These are phyloP conservation scores for Colletotrichum spaethianum DNA, from an alignment of 2,329 filamentous ascomycete genomes.

Conservation along the genomic window DNA sequence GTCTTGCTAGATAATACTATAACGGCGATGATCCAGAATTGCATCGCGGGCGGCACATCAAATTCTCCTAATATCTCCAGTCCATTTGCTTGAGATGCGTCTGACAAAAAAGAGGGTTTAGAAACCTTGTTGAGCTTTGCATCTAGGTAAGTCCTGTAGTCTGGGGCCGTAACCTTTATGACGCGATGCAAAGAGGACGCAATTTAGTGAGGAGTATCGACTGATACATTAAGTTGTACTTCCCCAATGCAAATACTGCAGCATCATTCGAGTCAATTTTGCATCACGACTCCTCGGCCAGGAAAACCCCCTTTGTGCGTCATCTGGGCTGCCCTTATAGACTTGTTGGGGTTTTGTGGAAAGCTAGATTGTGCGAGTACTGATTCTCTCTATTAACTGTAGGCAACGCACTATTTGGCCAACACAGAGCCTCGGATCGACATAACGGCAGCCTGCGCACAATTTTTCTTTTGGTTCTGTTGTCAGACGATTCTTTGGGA, in stretches of 20 bases:
- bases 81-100: constrained; percentile 59
- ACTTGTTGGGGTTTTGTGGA: too few species aligned
- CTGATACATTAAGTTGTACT: neutral
- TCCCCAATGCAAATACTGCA: constrained; percentile 47
- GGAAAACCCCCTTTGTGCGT: constrained; percentile 56
- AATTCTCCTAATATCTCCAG: constrained; percentile 54
- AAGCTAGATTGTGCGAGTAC: neutral
- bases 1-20: constrained; percentile 50
- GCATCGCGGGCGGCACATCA: constrained; percentile 55
- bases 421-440: constrained; percentile 59
- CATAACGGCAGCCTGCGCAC: constrained; percentile 54
- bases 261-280: constrained; percentile 61
- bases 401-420: constrained; percentile 60
- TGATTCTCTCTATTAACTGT: neutral
- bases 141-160: constrained; percentile 45
- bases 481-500: constrained; percentile 7
- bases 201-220: too few species aligned
- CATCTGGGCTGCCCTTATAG: neutral
- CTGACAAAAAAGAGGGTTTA: constrained; percentile 52
- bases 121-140: constrained; percentile 49
- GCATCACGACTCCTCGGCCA: constrained; percentile 52
- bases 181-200: neutral
- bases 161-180: neutral
- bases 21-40: constrained; percentile 55
- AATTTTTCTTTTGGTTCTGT: constrained; percentile 57